Conservation (phyloP, 2,329 filamentous ascomycete genomes). For the Neoarthrinium moseri region DNA sequence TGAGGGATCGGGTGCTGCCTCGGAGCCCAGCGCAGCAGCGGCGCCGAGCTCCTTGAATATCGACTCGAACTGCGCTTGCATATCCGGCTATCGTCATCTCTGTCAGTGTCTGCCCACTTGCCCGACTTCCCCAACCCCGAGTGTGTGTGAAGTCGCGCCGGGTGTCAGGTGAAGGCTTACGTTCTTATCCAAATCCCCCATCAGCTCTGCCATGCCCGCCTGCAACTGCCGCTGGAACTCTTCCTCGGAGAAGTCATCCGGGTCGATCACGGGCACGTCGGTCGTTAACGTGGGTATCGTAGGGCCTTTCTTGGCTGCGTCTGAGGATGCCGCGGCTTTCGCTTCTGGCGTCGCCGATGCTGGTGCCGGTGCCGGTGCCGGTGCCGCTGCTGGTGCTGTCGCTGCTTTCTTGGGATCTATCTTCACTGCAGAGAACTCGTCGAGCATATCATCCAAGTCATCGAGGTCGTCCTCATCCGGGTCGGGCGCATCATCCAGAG, state of each 20-base stretch:
- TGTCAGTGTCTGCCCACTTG: neutral
- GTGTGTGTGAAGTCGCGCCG: too few relatives aligned
- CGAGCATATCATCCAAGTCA: slow-evolving; percentile 91
- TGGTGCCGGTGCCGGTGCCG: slow-evolving; percentile 9
- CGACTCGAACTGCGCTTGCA: slow-evolving; percentile 76
- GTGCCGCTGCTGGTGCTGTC: slow-evolving; percentile 12
- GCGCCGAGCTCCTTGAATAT: slow-evolving; percentile 72
- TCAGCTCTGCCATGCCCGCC: slow-evolving; percentile 80
- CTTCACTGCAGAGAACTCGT: slow-evolving; percentile 77
- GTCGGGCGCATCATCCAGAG: slow-evolving; percentile 67
- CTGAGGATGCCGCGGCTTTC: slow-evolving; percentile 17
- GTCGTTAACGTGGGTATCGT: slow-evolving; percentile 14
- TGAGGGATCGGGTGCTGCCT: slow-evolving; percentile 19
- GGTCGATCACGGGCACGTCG: slow-evolving; percentile 24
- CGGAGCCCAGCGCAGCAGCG: slow-evolving; percentile 36
- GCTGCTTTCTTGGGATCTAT: slow-evolving; percentile 43
- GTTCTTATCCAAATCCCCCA: slow-evolving; percentile 67
- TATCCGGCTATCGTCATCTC: slow-evolving; percentile 52
- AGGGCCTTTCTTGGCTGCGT: slow-evolving; percentile 10
- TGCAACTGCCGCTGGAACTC: slow-evolving; percentile 86
- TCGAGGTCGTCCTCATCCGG: slow-evolving; percentile 91
- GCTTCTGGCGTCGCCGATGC: slow-evolving; percentile 9
- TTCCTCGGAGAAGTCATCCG: slow-evolving; percentile 60
- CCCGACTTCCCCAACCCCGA: too few relatives aligned
- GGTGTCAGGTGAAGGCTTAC: slow-evolving; percentile 35